These are phyloP conservation scores for Waltergamsia citrina DNA, from an alignment of 2,329 filamentous ascomycete species.

Conservation along the genomic window DNA sequence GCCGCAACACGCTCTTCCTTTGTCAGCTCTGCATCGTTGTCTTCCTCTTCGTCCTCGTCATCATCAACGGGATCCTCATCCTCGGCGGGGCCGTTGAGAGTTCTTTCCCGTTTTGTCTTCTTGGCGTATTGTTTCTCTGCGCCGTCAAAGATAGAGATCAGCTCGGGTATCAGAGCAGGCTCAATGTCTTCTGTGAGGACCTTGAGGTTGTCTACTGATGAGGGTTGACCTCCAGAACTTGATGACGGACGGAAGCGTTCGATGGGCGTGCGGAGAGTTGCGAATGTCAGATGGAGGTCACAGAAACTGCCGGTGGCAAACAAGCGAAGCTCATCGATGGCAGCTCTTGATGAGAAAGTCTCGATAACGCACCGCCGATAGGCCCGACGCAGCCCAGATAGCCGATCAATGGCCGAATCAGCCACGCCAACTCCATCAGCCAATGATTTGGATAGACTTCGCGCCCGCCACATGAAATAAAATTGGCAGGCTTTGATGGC, in stretches of 20 bases:
- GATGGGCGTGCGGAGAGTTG: constrained; percentile 52
- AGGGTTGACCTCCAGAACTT: constrained; percentile 11
- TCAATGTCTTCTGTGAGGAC: constrained; percentile 59
- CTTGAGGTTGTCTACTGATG: constrained; percentile 19
- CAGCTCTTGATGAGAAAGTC: constrained; percentile 56
- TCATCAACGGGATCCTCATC: constrained; percentile 66
- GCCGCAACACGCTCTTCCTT: constrained; percentile 51
- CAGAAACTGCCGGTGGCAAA: constrained; percentile 68
- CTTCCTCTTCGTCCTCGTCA: constrained; percentile 41
- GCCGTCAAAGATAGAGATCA: constrained; percentile 69
- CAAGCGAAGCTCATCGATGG: constrained; percentile 70
- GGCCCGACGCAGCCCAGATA: constrained; percentile 43
- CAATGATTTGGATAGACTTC: constrained; percentile 45
- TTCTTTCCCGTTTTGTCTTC: constrained; percentile 45
- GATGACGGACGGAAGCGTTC: constrained; percentile 25
- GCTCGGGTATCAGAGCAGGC: constrained; percentile 50
- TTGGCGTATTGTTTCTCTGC: constrained; percentile 73
- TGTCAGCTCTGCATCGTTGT: constrained; percentile 45
- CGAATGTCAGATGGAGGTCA: constrained; percentile 74
- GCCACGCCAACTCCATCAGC: constrained; percentile 45
- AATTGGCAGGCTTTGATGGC: constrained; percentile 71
- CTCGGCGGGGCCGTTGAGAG: constrained; percentile 54
- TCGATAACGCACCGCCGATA: constrained; percentile 57
- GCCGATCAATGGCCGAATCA: constrained; percentile 48
- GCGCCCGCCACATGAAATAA: constrained; percentile 93